Conservation (phyloP, 768 basidiomycete genomes). For the Panaeolus papilionaceus region DNA sequence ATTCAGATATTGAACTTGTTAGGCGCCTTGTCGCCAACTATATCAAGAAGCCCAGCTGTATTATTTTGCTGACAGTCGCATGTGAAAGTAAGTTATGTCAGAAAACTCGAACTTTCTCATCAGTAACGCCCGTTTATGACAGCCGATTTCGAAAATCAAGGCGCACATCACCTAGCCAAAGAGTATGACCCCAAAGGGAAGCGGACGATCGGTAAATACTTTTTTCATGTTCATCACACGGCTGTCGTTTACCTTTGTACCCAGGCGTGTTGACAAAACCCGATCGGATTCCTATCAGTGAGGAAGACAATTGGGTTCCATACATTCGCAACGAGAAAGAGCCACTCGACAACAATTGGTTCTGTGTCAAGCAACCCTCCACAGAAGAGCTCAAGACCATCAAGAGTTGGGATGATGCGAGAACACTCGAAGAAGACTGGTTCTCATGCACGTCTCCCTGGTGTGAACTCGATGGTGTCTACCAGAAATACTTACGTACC, state of each 20-base stretch:
- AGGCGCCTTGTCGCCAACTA: conserved; percentile 62
- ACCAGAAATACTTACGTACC: conserved; percentile 62
- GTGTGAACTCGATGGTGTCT: conserved; percentile 55
- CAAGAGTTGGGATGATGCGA: conserved; percentile 66
- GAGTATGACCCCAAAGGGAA: conserved; percentile 63
- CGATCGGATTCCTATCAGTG: conserved; percentile 63
- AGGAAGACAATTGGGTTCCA: conserved; percentile 58
- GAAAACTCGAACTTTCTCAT: neutral
- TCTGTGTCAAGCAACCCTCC: conserved; percentile 56
- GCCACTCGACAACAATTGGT: conserved; percentile 60
- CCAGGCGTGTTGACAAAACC: conserved; percentile 79
- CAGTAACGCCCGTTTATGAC: neutral
- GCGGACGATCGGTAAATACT: conserved; percentile 69
- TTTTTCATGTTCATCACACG: neutral
- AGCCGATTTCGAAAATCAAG: conserved; percentile 87
- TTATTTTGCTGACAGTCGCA: conserved; percentile 63
- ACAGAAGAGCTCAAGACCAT: conserved; percentile 49
- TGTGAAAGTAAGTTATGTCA: conserved; percentile 60
- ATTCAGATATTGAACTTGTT: conserved; percentile 66
- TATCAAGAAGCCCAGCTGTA: conserved; percentile 66
- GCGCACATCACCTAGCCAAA: conserved; percentile 71
- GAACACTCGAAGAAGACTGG: conserved; percentile 59
- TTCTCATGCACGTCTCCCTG: conserved; percentile 61
- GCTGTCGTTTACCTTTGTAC: neutral
- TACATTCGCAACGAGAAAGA: conserved; percentile 60